Evolutionary conservation across 1,284 basidiomycete genomes (phyloP).

Genomic region (Marasmius fiardii): DNA sequence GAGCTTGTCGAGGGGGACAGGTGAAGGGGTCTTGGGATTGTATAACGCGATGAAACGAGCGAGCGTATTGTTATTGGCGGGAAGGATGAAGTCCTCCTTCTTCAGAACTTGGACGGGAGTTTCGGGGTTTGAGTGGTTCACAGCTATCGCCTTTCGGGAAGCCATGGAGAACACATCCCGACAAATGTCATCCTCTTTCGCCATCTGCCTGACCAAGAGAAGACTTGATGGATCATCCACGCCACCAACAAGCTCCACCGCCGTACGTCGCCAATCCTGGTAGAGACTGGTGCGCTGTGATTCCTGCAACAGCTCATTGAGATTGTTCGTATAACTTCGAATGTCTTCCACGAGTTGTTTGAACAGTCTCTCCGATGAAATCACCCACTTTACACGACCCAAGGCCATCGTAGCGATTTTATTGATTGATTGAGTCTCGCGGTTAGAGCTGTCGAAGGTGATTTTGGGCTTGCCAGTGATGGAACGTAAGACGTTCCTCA

Average conservation of each 20-base stretch:
- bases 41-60: constrained; percentile 6
- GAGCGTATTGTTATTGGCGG: background rate
- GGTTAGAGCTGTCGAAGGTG: too few species aligned
- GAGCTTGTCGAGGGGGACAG: background rate
- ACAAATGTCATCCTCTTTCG: background rate
- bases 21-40: background rate
- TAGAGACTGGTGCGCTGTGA: constrained; percentile 1
- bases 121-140: background rate
- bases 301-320: constrained; percentile 9
- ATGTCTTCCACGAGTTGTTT: constrained; percentile 4
- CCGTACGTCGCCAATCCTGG: constrained; percentile 2
- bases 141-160: constrained; percentile 7
- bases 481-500: background rate
- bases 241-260: background rate
- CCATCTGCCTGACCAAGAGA: background rate
- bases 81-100: constrained; percentile 9
- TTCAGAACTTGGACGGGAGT: background rate
- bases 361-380: constrained; percentile 7
- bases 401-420: too few species aligned
- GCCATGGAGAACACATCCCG: constrained; percentile 8
- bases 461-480: background rate
- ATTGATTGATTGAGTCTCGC: background rate
- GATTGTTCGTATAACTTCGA: constrained; percentile 5
- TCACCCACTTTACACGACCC: constrained; percentile 8
- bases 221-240: constrained; percentile 5